Evolutionary conservation across 768 basidiomycete species (phyloP).

Genomic region (Panellus pusillus): DNA sequence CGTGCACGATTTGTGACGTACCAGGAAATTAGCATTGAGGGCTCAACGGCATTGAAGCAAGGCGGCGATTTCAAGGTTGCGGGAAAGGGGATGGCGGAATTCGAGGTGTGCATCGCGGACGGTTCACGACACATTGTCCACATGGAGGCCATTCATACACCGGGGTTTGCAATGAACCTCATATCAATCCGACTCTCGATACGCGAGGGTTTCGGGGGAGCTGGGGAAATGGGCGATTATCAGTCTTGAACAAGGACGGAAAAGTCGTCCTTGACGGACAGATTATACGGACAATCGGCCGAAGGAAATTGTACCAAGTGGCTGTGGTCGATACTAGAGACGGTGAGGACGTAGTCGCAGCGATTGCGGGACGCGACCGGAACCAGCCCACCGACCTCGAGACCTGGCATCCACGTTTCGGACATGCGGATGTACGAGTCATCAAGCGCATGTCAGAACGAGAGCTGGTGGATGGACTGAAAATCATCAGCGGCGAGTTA

Average conservation of each 20-base stretch:
- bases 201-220: not conserved
- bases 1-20: not conserved
- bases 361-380: conserved; percentile 13
- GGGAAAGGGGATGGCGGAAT: not conserved
- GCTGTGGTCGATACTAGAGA: not conserved
- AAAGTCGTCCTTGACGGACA: not conserved
- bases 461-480: conserved; percentile 23
- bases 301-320: not conserved
- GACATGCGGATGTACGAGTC: conserved; percentile 10
- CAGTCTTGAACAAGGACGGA: not conserved
- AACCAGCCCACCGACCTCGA: conserved; percentile 21
- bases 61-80: not conserved
- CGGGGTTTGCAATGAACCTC: conserved; percentile 2
- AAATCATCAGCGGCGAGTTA: conserved; percentile 1
- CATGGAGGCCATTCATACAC: not conserved
- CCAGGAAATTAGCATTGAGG: not conserved
- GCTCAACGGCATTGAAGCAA: not conserved
- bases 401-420: conserved; percentile 28
- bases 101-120: not conserved
- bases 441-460: conserved; percentile 16
- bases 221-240: not conserved
- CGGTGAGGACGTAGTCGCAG: not conserved
- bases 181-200: conserved; percentile 4
- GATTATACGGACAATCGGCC: not conserved
- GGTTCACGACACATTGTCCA: not conserved